Evolutionary conservation across 345 rosid genomes (phyloP).

Genomic region (Melaleuca quinquenervia): DNA sequence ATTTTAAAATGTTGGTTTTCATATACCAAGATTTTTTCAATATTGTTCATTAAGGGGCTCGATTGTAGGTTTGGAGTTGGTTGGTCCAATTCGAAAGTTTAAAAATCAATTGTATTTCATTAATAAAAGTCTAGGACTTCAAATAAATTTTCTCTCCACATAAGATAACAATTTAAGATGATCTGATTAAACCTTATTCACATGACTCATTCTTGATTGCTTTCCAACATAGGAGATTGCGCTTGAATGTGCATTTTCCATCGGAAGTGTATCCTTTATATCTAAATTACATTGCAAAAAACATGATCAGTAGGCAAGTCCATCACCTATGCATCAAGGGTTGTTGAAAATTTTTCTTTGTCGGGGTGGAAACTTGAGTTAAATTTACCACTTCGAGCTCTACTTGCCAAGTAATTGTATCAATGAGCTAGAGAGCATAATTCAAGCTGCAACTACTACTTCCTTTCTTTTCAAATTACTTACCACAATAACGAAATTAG

Average conservation of each 20-base stretch:
- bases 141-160: too few species aligned
- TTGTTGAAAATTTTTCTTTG: not conserved
- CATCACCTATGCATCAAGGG: too few species aligned
- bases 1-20: too few species aligned
- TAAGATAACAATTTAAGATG: not conserved
- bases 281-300: not conserved
- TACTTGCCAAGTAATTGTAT: not conserved
- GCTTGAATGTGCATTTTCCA: not conserved
- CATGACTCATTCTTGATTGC: not conserved
- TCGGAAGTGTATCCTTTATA: not conserved
- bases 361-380: not conserved
- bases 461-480: not conserved
- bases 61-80: too few species aligned
- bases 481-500: not conserved
- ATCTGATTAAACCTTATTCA: not conserved
- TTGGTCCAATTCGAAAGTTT: too few species aligned
- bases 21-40: too few species aligned
- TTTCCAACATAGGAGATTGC: not conserved
- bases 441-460: rapidly evolving
- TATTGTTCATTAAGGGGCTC: too few species aligned
- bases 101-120: too few species aligned
- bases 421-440: not conserved
- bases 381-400: not conserved
- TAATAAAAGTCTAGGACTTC: too few species aligned
- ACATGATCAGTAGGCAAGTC: too few species aligned